Conservation (phyloP, 2,329 filamentous ascomycete species). For the Fusarium illudens region DNA sequence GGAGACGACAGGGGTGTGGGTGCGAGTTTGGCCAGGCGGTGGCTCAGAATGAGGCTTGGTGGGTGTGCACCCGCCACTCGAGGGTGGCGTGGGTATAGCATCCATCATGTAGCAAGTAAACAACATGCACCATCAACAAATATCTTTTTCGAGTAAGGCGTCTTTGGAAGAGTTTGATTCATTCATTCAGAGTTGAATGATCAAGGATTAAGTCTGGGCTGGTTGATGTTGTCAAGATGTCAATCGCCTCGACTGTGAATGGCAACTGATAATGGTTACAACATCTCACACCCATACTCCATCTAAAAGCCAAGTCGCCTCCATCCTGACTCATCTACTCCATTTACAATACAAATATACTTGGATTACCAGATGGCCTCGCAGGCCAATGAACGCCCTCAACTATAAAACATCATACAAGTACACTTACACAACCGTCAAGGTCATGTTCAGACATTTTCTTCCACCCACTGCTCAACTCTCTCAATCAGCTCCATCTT, state of each 20-base stretch:
- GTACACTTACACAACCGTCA: not conserved
- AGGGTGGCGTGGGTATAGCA: constrained; percentile 18
- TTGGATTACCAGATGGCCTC: not conserved
- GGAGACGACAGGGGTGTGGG: constrained; percentile 13
- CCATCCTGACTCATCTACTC: not conserved
- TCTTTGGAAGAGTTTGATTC: not conserved
- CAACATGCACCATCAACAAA: not conserved
- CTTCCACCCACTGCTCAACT: constrained; percentile 65
- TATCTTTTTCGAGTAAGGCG: not conserved
- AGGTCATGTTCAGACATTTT: constrained; percentile 45
- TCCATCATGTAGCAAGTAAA: not conserved
- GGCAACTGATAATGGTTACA: not conserved
- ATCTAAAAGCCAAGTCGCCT: not conserved
- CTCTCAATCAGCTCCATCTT: constrained; percentile 65
- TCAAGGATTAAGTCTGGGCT: not conserved
- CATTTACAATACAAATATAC: not conserved
- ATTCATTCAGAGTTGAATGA: not conserved
- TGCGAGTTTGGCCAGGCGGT: not conserved
- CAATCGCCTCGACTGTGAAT: not conserved
- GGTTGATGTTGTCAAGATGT: not conserved
- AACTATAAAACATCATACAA: not conserved
- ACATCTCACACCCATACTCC: not conserved
- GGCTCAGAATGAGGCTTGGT: not conserved
- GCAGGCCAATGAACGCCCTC: constrained; percentile 13
- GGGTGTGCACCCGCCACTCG: constrained; percentile 7